Evolutionary conservation across 495 filamentous ascomycete genomes (phyloP), one percentile per base, ranked within the genome.

Genomic region (Lepraria neglecta): DNA sequence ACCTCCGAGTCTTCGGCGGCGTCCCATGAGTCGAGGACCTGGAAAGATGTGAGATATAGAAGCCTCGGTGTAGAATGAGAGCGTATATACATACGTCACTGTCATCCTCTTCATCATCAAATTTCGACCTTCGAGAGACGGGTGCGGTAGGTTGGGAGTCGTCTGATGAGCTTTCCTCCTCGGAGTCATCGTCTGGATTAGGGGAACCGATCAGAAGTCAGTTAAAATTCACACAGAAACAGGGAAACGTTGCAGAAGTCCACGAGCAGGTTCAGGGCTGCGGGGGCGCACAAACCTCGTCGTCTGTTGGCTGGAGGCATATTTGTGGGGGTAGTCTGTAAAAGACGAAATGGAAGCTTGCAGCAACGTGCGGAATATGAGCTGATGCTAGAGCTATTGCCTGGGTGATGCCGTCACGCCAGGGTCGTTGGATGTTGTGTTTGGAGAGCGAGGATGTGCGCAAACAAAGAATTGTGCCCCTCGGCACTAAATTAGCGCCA

Each of bases 11-110:
- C 95, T 69, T 97, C 94, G 61, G 89, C 94, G 45, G 90, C 92
- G 66, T 96, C 91, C 95, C 95, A 99, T 24, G 90, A 92, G 50
- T 99, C 95, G 61, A 97, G 82, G 60, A 97, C 90, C 89, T 96
- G 62, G 27, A 55, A 9, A 54, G 7, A 56, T 47, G 21, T 58
- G 10, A 58, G 62, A 58, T 56, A 40, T 21, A 21, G 58, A 63
- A 54, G 66, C 68, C 62, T 27, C 33, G 24, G 33, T 55, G 38
- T 4, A 50, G 43, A 50, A 21, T 50, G 5, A 2, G 17, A 28
- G 43, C 35, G 19, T 15, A 33, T 43, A 17, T 19, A 73, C 82
- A 71, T 83, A 92, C 92, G 74, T 97, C 91, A 51, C 94, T 91
- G 2, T 87, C 84, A 38, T 84, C 89, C 72, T 95, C 92, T 70